Evolutionary conservation across 768 basidiomycete species (phyloP).

Genomic region (Phlebiopsis flavidoalba): DNA sequence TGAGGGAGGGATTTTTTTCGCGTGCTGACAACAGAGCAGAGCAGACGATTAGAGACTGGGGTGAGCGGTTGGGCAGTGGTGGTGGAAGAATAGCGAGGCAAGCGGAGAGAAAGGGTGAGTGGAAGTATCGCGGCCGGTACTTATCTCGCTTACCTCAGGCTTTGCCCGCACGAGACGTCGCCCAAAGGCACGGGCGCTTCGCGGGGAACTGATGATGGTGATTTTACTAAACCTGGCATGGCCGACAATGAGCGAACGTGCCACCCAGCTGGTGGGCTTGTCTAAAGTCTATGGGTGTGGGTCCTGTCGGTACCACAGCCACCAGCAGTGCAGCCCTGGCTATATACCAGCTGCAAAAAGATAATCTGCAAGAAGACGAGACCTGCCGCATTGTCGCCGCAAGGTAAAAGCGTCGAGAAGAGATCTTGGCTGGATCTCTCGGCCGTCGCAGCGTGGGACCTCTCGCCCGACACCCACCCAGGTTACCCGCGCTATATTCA

Average conservation of each 20-base stretch:
- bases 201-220: conserved; percentile 2
- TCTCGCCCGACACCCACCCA: not conserved
- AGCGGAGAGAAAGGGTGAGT: conserved; percentile 15
- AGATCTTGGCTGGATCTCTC: not conserved
- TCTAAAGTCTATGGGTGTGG: not conserved
- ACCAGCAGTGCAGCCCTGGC: not conserved
- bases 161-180: conserved; percentile 11
- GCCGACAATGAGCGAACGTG: conserved; percentile 1
- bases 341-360: not conserved
- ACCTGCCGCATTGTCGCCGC: not conserved
- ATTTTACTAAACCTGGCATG: conserved; percentile 8
- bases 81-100: conserved; percentile 15
- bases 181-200: conserved; percentile 3
- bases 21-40: conserved; percentile 14
- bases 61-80: conserved; percentile 7
- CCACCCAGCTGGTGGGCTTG: not conserved
- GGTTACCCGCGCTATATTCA: not conserved
- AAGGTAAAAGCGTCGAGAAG: not conserved
- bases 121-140: conserved; percentile 13
- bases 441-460: not conserved
- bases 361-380: not conserved
- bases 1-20: conserved; percentile 2
- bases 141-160: conserved; percentile 21
- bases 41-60: conserved; percentile 17
- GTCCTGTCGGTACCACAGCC: not conserved